A percentile compares a stretch with the other conserved stretches of the same genome.
Evolutionary conservation across 2,329 filamentous ascomycete genomes (phyloP).

Genomic region (Monosporascus sp.): DNA sequence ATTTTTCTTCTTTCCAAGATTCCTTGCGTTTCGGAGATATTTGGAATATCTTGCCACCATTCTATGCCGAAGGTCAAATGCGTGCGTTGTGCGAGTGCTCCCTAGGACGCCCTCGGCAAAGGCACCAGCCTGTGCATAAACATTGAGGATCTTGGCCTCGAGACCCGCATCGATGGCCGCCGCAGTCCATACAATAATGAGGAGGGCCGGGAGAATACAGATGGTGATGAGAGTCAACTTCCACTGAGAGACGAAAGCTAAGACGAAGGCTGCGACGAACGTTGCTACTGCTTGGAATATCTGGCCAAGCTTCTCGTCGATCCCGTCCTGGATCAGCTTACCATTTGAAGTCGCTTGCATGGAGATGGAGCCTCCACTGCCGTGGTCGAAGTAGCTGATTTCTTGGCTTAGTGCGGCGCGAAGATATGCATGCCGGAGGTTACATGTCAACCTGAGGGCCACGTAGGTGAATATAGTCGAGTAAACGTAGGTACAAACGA

Average conservation of each 20-base stretch:
- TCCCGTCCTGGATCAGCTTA: conserved; percentile 36
- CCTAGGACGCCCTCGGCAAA: conserved; percentile 33
- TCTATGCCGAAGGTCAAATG: conserved; percentile 35
- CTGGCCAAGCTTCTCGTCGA: conserved; percentile 35
- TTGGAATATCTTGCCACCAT: conserved; percentile 34
- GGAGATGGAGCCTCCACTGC: conserved; percentile 25
- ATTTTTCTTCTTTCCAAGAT: conserved; percentile 33
- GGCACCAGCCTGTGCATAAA: conserved; percentile 27
- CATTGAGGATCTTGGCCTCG: conserved; percentile 28
- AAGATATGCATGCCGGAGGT: conserved; percentile 34
- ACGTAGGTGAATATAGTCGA: conserved; percentile 34
- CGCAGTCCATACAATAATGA: conserved; percentile 1
- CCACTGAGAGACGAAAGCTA: conserved; percentile 37
- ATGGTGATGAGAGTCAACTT: conserved; percentile 36
- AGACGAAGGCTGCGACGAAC: conserved; percentile 33
- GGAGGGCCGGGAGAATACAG: conserved; percentile 5
- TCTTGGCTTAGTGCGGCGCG: conserved; percentile 36
- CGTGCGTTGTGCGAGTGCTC: conserved; percentile 36
- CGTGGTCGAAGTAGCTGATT: conserved; percentile 34
- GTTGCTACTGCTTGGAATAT: conserved; percentile 34
- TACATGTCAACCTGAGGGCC: conserved; percentile 37
- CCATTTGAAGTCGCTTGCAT: conserved; percentile 39
- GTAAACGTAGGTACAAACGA: conserved; percentile 18
- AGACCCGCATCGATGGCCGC: conserved; percentile 7
- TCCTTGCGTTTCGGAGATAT: conserved; percentile 31